phyloP scores from a whole-genome alignment of 768 basidiomycete genomes.

The Chlorophyllum brunneum region DNA sequence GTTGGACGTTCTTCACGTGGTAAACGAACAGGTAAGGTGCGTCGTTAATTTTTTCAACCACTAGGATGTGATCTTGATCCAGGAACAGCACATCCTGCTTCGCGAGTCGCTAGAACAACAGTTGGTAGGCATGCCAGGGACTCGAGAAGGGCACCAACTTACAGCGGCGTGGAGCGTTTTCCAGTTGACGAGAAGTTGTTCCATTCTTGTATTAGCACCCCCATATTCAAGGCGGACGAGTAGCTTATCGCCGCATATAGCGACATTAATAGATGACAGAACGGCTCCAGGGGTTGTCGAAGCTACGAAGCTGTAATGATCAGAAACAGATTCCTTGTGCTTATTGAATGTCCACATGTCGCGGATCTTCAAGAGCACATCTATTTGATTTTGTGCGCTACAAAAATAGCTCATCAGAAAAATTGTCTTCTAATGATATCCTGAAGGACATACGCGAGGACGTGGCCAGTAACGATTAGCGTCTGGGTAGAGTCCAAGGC shows the following conservation, averaged over 20 bases:
- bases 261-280: conserved; percentile 29
- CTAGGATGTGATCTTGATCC: conserved; percentile 40
- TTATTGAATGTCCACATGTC: conserved; percentile 53
- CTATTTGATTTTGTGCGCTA: conserved; percentile 36
- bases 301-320: conserved; percentile 12
- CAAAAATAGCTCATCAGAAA: conserved; percentile 18
- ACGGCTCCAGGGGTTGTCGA: conserved; percentile 28
- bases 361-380: conserved; percentile 48
- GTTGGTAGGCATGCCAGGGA: conserved; percentile 3
- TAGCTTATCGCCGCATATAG: conserved; percentile 41
- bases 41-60: conserved; percentile 32
- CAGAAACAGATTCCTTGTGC: conserved; percentile 27
- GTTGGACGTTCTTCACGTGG: conserved; percentile 40
- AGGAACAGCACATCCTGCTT: conserved; percentile 46
- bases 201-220: conserved; percentile 29
- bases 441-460: conserved; percentile 30
- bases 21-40: conserved; percentile 40
- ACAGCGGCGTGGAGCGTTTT: conserved; percentile 43
- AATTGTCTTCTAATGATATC: not conserved
- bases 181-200: conserved; percentile 50
- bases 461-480: conserved; percentile 40
- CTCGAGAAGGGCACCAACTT: conserved; percentile 14
- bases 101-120: conserved; percentile 40
- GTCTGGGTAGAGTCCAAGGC: conserved; percentile 42
- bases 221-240: conserved; percentile 37